Base-by-base conservation (phyloP, 352 stramenopile genomes). In the Globisporangium sylvaticum region DNA sequence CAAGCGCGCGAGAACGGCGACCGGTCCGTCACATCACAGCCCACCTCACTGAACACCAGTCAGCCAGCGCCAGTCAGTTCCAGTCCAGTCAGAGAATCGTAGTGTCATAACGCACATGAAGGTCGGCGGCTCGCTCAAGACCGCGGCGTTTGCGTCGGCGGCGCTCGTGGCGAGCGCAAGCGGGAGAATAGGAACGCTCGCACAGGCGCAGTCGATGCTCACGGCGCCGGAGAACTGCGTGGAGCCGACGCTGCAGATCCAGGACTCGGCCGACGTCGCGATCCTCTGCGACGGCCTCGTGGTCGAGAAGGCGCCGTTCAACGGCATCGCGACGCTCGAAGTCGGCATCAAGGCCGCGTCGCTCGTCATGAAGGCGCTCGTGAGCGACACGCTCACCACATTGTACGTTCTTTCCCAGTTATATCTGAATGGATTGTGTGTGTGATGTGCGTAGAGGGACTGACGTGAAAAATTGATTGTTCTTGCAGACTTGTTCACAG, bases 311-410 rank as follows among this genome's bases (percentile, higher is more conserved):
- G 57, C 59, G 12, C 58, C 46, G 20, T 58, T 70, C 57, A 60
- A 34, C 20, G 58, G 48, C n/a, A 27, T 70, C 48, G 25, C 24
- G 48, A 50, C 42, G 22, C 65, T 70, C 58, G 46, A 70, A 10
- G 48, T 70, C 48, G 65, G 50, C 37, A 25, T 70, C 32, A 46
- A 56, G 12, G 58, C 65, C 2, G 46, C 50, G 48, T 60, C 57
- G 27, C 58, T 70, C 34, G 18, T 60, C 24, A 48, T 70, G 32
- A 65, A 60, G 39, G 50, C 65, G n/a, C 65, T 70, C 48, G 65
- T 70, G 65, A 70, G 57, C 58, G 58, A 66, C 46, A 62, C 65
- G 48, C 65, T 70, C 34, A 63, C 42, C 18, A 46, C 57, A 9
- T 32, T 70, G 57, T 60, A 57, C 24, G 64, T 61, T 20, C 32